Base-by-base conservation (phyloP, 306 rosid genomes). In the Ammopiptanthus mongolicus region DNA sequence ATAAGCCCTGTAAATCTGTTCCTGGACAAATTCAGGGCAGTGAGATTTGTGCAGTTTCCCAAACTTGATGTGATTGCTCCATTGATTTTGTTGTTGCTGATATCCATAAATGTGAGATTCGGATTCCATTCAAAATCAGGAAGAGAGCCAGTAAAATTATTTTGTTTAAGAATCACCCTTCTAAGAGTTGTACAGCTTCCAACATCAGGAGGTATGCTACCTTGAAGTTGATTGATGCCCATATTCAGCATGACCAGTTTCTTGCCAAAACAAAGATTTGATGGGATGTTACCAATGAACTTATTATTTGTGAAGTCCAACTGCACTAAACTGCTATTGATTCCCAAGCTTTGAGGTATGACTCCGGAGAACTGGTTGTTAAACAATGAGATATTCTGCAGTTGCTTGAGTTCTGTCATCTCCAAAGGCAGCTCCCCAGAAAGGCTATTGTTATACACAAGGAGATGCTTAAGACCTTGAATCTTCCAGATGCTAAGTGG, bases 401-500 rank as follows among this genome's bases (percentile, higher is more conserved):
- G 87, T 7, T 83, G 82, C 79, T 84, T 90, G 66, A 91, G 91
- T 78, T 86, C 86, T 25, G 90, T 82, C 82, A 90, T 87, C 84
- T 88, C 91, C 61, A 74, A 18, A 68, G 97, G 96, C 0, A 94
- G 77, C 33, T 90, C 88, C 29, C 97, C 98, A 3, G 79, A 84
- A 52, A 94, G 96, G 55, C 73, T 86, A 41, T 94, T 94, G 19
- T 83, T 80, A 65, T 91, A 90, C 65, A 94, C 80, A 66, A 72
- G 80, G 76, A 94, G 58, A 47, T 83, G 23, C 81, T 84, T 34
- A 42, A 94, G 96, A 59, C 83, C 69, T 46, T 69, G 89, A 78
- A 90, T 91, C 91, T 90, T 94, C 98, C 98, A 94, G 10, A 94
- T 69, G 56, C 90, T 83, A 3, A 76, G 78, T 2, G 98, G 98